Percentiles rank a stretch among this genome's conserved stretches.
Evolutionary conservation across 2,329 filamentous ascomycete species (phyloP).

Genomic region (Apiospora rasikravindrae): DNA sequence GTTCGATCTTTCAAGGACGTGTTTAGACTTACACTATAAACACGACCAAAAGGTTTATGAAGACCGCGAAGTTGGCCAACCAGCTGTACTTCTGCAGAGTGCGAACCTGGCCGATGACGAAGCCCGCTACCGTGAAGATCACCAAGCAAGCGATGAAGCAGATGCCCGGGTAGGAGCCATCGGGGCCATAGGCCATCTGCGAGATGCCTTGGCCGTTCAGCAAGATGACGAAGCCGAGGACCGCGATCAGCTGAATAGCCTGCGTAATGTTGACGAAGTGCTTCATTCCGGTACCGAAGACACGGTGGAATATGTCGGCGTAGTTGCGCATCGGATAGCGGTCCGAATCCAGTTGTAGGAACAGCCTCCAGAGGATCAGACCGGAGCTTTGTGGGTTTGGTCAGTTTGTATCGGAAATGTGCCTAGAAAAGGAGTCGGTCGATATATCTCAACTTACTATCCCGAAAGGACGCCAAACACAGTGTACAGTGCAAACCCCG

Average conservation of each 20-base stretch:
- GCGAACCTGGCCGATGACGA: conserved; percentile 60
- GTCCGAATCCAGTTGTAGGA: conserved; percentile 52
- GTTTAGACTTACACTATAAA: conserved; percentile 44
- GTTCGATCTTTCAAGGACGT: background rate
- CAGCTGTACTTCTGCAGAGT: conserved; percentile 60
- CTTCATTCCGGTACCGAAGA: conserved; percentile 50
- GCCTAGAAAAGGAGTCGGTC: background rate
- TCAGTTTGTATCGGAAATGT: background rate
- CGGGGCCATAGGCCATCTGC: conserved; percentile 43
- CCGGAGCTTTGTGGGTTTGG: conserved; percentile 39
- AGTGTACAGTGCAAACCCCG: conserved; percentile 51
- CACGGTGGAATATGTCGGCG: conserved; percentile 54
- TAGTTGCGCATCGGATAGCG: conserved; percentile 52
- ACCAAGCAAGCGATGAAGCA: conserved; percentile 60
- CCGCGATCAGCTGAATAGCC: conserved; percentile 53
- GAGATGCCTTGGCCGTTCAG: conserved; percentile 58
- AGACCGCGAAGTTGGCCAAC: conserved; percentile 61
- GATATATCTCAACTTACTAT: conserved; percentile 30
- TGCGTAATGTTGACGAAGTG: conserved; percentile 55
- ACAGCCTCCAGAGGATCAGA: conserved; percentile 52
- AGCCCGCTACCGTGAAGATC: conserved; percentile 55
- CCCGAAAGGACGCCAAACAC: conserved; percentile 47
- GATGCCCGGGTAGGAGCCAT: conserved; percentile 46
- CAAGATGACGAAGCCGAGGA: conserved; percentile 57
- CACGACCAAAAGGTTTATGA: conserved; percentile 59